A percentile compares a stretch with the other conserved stretches of the same genome.
Evolutionary conservation across 2,329 filamentous ascomycete species (phyloP).

Genomic region (Xylariales sp.): DNA sequence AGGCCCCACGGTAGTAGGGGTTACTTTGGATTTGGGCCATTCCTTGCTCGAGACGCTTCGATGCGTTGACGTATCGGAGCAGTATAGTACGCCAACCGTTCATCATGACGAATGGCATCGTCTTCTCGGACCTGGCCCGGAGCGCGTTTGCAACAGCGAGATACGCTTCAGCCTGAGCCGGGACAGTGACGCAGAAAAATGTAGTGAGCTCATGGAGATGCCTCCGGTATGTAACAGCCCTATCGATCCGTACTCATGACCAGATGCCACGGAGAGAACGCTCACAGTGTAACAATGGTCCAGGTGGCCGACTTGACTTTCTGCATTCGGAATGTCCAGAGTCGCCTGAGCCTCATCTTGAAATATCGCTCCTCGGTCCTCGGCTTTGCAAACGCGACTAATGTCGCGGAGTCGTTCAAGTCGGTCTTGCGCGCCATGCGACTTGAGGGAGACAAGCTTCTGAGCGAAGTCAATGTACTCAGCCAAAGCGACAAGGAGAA

Average conservation of each 20-base stretch:
- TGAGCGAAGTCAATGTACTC: background rate
- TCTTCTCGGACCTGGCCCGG: background rate
- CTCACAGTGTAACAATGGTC: background rate
- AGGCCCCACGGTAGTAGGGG: background rate
- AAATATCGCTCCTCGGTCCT: conserved; percentile 1
- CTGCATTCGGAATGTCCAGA: background rate
- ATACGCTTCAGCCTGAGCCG: background rate
- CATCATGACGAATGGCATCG: background rate
- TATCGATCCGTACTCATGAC: no score
- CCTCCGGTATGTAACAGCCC: background rate
- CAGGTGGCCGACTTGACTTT: background rate
- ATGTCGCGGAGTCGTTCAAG: conserved; percentile 1
- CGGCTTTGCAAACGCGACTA: background rate
- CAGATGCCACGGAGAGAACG: background rate
- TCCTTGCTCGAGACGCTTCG: conserved; percentile 1
- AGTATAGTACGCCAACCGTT: background rate
- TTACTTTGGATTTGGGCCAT: background rate
- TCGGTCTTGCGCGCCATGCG: background rate
- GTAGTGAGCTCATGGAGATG: background rate
- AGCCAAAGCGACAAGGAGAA: background rate
- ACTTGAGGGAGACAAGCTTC: background rate
- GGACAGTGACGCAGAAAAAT: background rate
- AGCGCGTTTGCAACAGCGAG: background rate
- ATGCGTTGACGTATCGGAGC: background rate
- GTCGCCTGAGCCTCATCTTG: background rate